Conservation (phyloP, 2,329 filamentous ascomycete genomes). For the Fusarium sp. region DNA sequence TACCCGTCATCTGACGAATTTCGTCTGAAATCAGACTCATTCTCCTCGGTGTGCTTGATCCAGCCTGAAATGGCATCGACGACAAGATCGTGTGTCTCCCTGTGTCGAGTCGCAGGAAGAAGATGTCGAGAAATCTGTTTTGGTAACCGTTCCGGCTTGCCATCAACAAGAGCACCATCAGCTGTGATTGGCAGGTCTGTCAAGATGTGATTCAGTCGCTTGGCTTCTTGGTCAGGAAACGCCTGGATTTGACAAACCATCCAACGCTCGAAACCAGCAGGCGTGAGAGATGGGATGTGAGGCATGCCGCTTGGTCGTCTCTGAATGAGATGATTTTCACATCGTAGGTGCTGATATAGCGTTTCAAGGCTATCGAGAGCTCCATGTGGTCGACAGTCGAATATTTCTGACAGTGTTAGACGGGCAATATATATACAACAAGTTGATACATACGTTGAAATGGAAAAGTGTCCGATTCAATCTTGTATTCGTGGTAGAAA, state of each 20-base stretch:
- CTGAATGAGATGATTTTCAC: slow-evolving; percentile 77
- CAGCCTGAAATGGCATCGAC: slow-evolving; percentile 70
- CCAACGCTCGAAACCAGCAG: slow-evolving; percentile 79
- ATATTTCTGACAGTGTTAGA: slow-evolving; percentile 62
- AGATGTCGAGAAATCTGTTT: slow-evolving; percentile 83
- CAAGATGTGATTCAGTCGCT: slow-evolving; percentile 78
- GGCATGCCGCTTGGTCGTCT: slow-evolving; percentile 66
- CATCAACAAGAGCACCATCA: slow-evolving; percentile 69
- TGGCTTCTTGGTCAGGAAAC: slow-evolving; percentile 82
- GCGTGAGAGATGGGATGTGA: slow-evolving; percentile 75
- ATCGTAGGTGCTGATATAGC: slow-evolving; percentile 69
- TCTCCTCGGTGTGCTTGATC: slow-evolving; percentile 44
- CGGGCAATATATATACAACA: too few relatives aligned
- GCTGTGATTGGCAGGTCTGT: slow-evolving; percentile 77
- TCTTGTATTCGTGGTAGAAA: slow-evolving; percentile 78
- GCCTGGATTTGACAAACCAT: slow-evolving; percentile 80
- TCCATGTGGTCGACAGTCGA: slow-evolving; percentile 58
- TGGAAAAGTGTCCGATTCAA: slow-evolving; percentile 77
- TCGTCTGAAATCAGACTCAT: slow-evolving; percentile 28
- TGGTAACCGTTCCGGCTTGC: slow-evolving; percentile 80
- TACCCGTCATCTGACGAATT: slow-evolving; percentile 36
- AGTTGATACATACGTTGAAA: slow-evolving; percentile 70
- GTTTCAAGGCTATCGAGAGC: slow-evolving; percentile 55
- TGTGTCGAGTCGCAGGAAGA: slow-evolving; percentile 74
- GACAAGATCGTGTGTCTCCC: slow-evolving; percentile 71